Base-by-base conservation (phyloP, 768 basidiomycete species). In the Pholiota microspora region DNA sequence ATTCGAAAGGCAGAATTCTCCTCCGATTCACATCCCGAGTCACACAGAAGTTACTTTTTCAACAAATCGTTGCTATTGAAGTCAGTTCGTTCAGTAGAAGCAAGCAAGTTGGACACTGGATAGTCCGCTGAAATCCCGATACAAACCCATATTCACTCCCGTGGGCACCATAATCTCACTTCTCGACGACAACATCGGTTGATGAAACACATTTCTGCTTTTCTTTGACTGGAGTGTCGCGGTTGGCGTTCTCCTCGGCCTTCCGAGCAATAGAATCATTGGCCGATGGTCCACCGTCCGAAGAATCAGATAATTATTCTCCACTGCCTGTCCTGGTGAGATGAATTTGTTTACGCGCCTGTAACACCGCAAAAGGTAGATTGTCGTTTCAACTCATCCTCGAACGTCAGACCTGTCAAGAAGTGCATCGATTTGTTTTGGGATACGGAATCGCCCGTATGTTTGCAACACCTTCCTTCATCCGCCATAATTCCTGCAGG, bases 121-220 rank as follows among this genome's bases (percentile, higher is more conserved):
- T 59, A 34, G 42, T 35, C 60, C 59, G 60, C 51, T 44, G 47
- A 64, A 54, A 42, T 55, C 46, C 61, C 63, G 60, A 60, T 25
- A 24, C 53, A 61, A 60, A 52, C 54, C 59, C 58, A 49, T 42
- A 40, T 18, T 8, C 29, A 15, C 51, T 56, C 55, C 38, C 57
- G 59, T 42, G 52, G 49, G 18, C 40, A 2, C 53, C 35, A 21
- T 38, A 28, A 49, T 44, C 18, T 21, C 47, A 25, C 53, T 49
- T 59, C 56, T 54, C 46, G 12, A 53, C 44, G 27, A 36, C 15
- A 15, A 54, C 49, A 36, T 51, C 55, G 48, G 56, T 44, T 50
- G 42, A 47, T 59, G 57, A 25, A 49, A 32, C 45, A 31, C 29
- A 31, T 12, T 31, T 31, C 29, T 12, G 29, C 48, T 29, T 40